These are phyloP conservation scores for Alternaria panax DNA, from an alignment of 2,329 filamentous ascomycete species.

Conservation along the genomic window DNA sequence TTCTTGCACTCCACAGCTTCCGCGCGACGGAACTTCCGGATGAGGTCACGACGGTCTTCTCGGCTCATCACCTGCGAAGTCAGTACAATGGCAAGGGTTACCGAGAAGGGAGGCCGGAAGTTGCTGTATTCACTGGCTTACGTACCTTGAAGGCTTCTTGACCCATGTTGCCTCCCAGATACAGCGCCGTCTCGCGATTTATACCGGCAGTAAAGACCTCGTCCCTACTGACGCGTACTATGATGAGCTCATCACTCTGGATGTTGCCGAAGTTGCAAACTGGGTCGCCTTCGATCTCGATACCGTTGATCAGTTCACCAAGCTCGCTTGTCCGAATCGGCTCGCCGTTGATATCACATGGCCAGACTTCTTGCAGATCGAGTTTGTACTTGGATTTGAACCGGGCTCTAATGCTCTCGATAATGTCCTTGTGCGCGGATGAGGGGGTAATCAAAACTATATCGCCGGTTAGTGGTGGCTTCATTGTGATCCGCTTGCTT, in stretches of 20 bases:
- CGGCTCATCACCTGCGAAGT: not conserved
- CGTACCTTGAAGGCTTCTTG: not conserved
- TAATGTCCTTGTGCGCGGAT: not conserved
- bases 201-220: not conserved
- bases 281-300: not conserved
- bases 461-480: not conserved
- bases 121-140: not conserved
- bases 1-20: not conserved
- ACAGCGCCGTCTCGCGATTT: not conserved
- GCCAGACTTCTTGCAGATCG: not conserved
- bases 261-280: not conserved
- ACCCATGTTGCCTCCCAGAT: not conserved
- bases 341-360: not conserved
- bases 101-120: not conserved
- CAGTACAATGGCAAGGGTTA: not conserved
- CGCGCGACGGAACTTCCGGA: not conserved
- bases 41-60: not conserved
- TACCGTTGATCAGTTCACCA: not conserved
- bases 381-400: not conserved
- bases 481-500: fast-evolving
- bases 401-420: not conserved
- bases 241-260: not conserved
- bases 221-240: not conserved
- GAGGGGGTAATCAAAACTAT: not conserved
- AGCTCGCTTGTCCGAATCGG: not conserved